phyloP scores from a whole-genome alignment of 2,329 filamentous ascomycete genomes.

The Neocatenulostroma microsporum region DNA sequence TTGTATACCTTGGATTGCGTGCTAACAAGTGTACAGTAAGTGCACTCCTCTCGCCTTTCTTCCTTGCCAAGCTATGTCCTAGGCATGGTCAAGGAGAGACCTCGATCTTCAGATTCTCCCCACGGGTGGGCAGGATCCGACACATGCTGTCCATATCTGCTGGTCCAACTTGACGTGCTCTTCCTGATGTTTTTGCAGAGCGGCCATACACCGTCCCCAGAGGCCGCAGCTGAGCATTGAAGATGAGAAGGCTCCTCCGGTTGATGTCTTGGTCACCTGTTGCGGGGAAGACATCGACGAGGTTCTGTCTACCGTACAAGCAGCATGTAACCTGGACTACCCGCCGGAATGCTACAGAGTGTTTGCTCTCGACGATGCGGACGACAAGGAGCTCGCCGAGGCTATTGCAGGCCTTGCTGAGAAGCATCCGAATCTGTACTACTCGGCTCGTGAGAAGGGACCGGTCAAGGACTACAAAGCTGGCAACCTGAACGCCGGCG shows the following conservation, averaged over 20 bases:
- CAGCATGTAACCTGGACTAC: constrained; percentile 33
- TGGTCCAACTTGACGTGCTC: too few species aligned
- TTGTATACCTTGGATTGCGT: too few species aligned
- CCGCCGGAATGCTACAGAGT: constrained; percentile 31
- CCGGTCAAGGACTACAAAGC: constrained; percentile 50
- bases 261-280: constrained; percentile 38
- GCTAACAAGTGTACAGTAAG: too few species aligned
- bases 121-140: too few species aligned
- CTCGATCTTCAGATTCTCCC: too few species aligned
- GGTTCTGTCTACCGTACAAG: constrained; percentile 33
- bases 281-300: constrained; percentile 38
- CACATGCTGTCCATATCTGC: too few species aligned
- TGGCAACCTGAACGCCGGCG: constrained; percentile 55
- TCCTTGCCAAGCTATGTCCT: too few species aligned
- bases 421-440: constrained; percentile 33
- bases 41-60: too few species aligned
- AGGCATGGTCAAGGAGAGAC: too few species aligned
- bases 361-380: constrained; percentile 34
- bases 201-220: neutral
- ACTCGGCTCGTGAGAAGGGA: constrained; percentile 36
- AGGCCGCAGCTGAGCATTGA: neutral
- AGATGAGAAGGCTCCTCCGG: constrained; percentile 28
- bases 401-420: constrained; percentile 28
- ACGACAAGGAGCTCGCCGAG: constrained; percentile 27
- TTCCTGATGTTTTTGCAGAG: neutral